Base-by-base conservation (phyloP, 1,284 basidiomycete genomes). In the Ceratobasidium sp. region DNA sequence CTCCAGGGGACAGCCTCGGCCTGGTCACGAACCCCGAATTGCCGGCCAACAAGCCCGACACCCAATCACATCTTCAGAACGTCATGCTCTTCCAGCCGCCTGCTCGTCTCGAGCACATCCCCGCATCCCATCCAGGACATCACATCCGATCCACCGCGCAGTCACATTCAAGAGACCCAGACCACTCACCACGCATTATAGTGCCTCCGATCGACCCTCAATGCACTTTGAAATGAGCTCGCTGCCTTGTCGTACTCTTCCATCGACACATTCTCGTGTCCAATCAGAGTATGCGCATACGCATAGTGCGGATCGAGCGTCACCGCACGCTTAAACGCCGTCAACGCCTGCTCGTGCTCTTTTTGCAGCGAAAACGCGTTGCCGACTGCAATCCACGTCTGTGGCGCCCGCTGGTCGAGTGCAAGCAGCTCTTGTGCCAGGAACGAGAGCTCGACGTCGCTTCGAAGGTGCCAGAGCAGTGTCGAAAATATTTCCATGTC, bases 401-500 rank as follows among this genome's bases (percentile, higher is more conserved):
- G 91, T n/a, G 95, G 87, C 14, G 94, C 91, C 78, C 90, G 90
- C 54, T 95, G 89, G 81, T 93, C 89, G 82, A 96, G 92, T 64
- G 91, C 90, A 80, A 97, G 89, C 62, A 98, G 87, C 81, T 96
- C 94, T 85, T 98, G 96, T 0, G 96, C 94, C 54, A 98, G 88
- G 86, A 93, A 94, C 1, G 96, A 96, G 67, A 98, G 88, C 80
- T 93, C 89, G 54, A 95, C 91, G 79, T 90, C 90, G 80, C 91
- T 89, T 82, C 94, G 92, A 64, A 97, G 87, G 85, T 98, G 96
- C 96, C 96, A 98, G 66, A 98, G 87, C 48, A 97, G 88, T 14
- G 97, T 97, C 54, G 96, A 97, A 85, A 95, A 97, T 55, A 95
- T 90, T 84, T 98, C 96, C 94, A 97, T 96, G 83, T 96, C 94